These are phyloP conservation scores for Schizosaccharomyces japonicus DNA, from an alignment of 805 yeast genomes.

Conservation along the genomic window DNA sequence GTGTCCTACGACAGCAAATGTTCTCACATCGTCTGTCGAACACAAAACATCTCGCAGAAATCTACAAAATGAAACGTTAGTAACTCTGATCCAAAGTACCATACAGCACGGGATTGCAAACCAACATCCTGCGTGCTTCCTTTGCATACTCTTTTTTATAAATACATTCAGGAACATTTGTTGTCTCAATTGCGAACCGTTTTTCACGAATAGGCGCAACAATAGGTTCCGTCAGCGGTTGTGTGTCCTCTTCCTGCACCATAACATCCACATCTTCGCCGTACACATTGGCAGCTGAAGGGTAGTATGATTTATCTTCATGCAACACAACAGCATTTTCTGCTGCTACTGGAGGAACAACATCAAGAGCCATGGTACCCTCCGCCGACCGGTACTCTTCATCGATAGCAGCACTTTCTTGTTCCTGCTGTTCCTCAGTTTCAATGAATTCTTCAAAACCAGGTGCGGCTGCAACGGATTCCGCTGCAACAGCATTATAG, in stretches of 20 bases:
- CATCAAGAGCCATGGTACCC: background rate
- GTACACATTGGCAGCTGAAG: conserved; percentile 24
- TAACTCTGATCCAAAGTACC: too few species aligned
- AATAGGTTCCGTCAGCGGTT: conserved; percentile 37
- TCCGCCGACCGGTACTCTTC: conserved; percentile 2
- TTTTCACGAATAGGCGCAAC: conserved; percentile 28
- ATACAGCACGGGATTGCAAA: too few species aligned
- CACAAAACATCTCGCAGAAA: conserved; percentile 23
- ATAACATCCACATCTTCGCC: conserved; percentile 45
- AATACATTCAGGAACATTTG: conserved; percentile 30
- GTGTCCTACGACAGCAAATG: conserved; percentile 57
- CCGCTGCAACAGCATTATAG: conserved; percentile 10
- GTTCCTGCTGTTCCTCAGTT: conserved; percentile 9
- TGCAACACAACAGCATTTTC: conserved; percentile 18
- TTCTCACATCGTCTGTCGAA: conserved; percentile 43
- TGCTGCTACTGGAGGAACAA: conserved; percentile 6
- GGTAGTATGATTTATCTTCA: conserved; percentile 25
- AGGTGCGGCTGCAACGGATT: conserved; percentile 1
- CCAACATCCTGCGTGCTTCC: too few species aligned
- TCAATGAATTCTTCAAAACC: conserved; percentile 6
- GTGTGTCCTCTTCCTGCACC: conserved; percentile 29
- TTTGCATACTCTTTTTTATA: conserved; percentile 34
- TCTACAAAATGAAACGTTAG: background rate
- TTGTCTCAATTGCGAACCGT: conserved; percentile 26
- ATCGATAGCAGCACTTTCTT: conserved; percentile 6